Percentiles rank a stretch among this genome's conserved stretches.
phyloP scores from a whole-genome alignment of 2,329 filamentous ascomycete genomes.

The Hirsutella minnesotensis region DNA sequence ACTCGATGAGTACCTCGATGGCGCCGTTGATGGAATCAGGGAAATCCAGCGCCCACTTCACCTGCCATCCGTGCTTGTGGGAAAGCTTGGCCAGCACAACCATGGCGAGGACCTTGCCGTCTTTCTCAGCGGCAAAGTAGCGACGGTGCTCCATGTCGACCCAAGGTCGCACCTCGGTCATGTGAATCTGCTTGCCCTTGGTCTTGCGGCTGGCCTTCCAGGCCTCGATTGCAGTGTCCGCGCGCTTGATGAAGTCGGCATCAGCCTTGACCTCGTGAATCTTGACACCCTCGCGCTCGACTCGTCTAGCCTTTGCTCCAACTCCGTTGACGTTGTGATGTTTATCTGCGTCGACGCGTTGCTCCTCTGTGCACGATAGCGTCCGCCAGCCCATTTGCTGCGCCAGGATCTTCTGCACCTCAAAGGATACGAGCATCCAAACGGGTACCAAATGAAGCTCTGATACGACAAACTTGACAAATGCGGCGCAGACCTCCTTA shows the following conservation, averaged over 20 bases:
- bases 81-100: constrained; percentile 76
- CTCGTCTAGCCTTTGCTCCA: constrained; percentile 65
- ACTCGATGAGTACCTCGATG: constrained; percentile 72
- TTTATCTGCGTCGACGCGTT: constrained; percentile 70
- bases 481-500: constrained; percentile 57
- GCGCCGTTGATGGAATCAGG: constrained; percentile 74
- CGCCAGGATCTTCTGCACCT: constrained; percentile 69
- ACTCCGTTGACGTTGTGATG: constrained; percentile 44
- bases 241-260: constrained; percentile 55
- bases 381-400: constrained; percentile 77
- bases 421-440: constrained; percentile 78
- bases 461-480: constrained; percentile 62
- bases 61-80: constrained; percentile 76
- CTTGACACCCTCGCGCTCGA: constrained; percentile 74
- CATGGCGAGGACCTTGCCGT: constrained; percentile 62
- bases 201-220: constrained; percentile 59
- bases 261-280: constrained; percentile 62
- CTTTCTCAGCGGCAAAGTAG: constrained; percentile 71
- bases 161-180: constrained; percentile 86
- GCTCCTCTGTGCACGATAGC: constrained; percentile 78
- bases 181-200: constrained; percentile 75
- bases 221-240: constrained; percentile 61
- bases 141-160: constrained; percentile 71
- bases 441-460: constrained; percentile 63
- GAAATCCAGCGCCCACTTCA: constrained; percentile 95